A percentile compares a stretch with the other conserved stretches of the same genome.
Conservation (phyloP, 495 filamentous ascomycete species). For the Trichoderma erinaceum region DNA sequence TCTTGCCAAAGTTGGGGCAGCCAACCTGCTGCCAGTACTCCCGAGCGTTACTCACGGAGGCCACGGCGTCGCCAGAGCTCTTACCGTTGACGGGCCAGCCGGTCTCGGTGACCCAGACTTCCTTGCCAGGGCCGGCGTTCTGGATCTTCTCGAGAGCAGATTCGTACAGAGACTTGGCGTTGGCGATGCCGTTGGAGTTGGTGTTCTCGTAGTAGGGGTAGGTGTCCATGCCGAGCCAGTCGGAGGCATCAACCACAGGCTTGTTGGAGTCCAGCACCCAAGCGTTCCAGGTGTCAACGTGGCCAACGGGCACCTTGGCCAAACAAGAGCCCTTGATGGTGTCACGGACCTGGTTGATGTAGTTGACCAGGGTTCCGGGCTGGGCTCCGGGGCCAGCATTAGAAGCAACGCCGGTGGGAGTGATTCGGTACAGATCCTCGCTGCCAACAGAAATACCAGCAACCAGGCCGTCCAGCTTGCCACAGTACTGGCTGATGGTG, state of each 20-base stretch:
- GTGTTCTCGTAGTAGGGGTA: constrained; percentile 72
- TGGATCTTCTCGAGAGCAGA: constrained; percentile 55
- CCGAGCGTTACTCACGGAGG: constrained; percentile 64
- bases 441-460: constrained; percentile 85
- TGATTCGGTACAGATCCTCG: constrained; percentile 84
- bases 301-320: constrained; percentile 56
- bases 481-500: constrained; percentile 58
- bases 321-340: constrained; percentile 54
- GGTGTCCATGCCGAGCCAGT: constrained; percentile 74
- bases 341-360: constrained; percentile 59
- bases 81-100: constrained; percentile 74
- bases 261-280: constrained; percentile 71
- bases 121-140: constrained; percentile 54
- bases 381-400: constrained; percentile 44
- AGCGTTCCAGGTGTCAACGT: constrained; percentile 90
- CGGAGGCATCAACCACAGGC: constrained; percentile 59
- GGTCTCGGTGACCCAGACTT: constrained; percentile 86
- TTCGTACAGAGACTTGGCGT: constrained; percentile 56
- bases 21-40: constrained; percentile 73
- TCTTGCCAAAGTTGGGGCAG: constrained; percentile 60
- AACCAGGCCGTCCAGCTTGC: constrained; percentile 54
- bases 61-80: constrained; percentile 52
- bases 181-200: constrained; percentile 56
- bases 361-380: constrained; percentile 53
- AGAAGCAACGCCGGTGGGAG: constrained; percentile 44